phyloP scores from a whole-genome alignment of 2,329 filamentous ascomycete species.

The Apiospora aurea region DNA sequence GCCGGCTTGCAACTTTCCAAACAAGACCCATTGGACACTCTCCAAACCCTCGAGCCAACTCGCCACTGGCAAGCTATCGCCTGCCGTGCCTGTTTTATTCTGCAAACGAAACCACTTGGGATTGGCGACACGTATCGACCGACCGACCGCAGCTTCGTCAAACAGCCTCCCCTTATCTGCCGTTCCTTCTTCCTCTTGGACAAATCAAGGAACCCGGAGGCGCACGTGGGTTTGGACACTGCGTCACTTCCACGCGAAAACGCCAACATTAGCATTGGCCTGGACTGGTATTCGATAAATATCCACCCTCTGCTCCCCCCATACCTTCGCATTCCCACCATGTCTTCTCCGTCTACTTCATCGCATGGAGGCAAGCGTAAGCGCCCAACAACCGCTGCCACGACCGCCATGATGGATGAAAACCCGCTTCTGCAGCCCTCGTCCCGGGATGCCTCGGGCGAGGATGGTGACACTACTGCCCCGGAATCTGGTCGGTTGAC shows the following conservation, averaged over 20 bases:
- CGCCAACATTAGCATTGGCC: background rate
- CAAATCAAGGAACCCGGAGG: conserved; percentile 16
- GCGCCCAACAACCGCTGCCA: conserved; percentile 65
- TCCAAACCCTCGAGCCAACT: background rate
- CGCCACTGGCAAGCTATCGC: background rate
- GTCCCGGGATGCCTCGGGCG: conserved; percentile 82
- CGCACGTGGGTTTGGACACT: conserved; percentile 10
- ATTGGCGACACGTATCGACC: conserved; percentile 13
- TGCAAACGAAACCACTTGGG: background rate
- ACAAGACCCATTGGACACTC: conserved; percentile 2
- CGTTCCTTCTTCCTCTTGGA: background rate
- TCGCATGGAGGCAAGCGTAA: conserved; percentile 78
- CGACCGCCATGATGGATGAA: conserved; percentile 57
- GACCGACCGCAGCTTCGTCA: conserved; percentile 1
- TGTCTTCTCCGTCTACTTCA: conserved; percentile 67
- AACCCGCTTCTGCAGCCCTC: conserved; percentile 72
- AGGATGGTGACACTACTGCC: conserved; percentile 79
- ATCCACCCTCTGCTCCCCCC: background rate
- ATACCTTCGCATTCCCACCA: conserved; percentile 41
- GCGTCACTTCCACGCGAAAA: conserved; percentile 5
- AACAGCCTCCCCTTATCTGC: background rate
- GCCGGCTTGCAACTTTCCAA: background rate
- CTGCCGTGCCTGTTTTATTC: background rate
- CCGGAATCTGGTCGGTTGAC: conserved; percentile 62
- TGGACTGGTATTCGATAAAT: background rate